Conservation (phyloP, 768 basidiomycete genomes). For the Termitomyces sp. region DNA sequence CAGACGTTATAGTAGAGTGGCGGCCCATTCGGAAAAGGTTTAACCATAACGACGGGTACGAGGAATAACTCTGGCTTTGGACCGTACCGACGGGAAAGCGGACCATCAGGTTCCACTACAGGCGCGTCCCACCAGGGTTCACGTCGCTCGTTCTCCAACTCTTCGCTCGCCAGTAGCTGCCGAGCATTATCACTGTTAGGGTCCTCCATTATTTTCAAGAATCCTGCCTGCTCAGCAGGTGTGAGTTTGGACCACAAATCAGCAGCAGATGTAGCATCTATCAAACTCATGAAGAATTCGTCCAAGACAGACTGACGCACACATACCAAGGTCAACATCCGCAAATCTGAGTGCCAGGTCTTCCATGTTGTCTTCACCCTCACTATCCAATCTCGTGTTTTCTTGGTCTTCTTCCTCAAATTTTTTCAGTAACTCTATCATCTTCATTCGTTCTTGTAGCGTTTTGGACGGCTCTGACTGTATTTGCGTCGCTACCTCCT, state of each 20-base stretch:
- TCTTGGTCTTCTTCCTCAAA: conserved; percentile 57
- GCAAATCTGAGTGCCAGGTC: conserved; percentile 49
- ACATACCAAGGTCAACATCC: conserved; percentile 58
- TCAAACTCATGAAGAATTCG: neutral
- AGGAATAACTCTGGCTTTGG: conserved; percentile 36
- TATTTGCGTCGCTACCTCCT: conserved; percentile 64
- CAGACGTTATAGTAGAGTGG: conserved; percentile 65
- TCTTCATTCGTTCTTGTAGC: conserved; percentile 52
- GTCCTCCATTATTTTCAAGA: conserved; percentile 52
- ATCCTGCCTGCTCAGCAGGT: conserved; percentile 53
- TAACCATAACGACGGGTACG: conserved; percentile 41
- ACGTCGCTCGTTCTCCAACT: conserved; percentile 40
- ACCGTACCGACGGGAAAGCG: conserved; percentile 22
- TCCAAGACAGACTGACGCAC: neutral
- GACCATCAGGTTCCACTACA: conserved; percentile 7
- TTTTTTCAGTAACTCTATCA: conserved; percentile 65
- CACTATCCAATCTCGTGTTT: conserved; percentile 31
- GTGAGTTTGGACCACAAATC: conserved; percentile 59
- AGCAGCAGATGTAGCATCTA: conserved; percentile 53
- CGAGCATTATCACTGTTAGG: conserved; percentile 58
- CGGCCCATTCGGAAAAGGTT: conserved; percentile 28
- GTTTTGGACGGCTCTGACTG: conserved; percentile 48
- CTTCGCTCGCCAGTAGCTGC: conserved; percentile 53
- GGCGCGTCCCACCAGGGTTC: conserved; percentile 73
- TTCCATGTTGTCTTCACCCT: conserved; percentile 27